Evolutionary conservation across 2,329 filamentous ascomycete species (phyloP).

Genomic region (Colletotrichum orbiculare): DNA sequence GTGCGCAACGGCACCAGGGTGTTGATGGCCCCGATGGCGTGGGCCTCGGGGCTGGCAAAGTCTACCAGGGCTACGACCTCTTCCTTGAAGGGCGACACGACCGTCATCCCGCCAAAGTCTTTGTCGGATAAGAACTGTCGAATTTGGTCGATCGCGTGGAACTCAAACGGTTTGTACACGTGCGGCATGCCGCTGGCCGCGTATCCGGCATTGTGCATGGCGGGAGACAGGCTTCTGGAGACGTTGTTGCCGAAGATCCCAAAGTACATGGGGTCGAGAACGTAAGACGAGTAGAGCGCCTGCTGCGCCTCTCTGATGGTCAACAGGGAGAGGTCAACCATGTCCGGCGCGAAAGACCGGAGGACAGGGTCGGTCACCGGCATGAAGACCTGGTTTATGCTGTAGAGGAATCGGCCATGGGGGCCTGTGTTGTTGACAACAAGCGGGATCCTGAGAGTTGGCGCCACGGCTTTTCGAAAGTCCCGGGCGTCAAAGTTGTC

Average conservation of each 20-base stretch:
- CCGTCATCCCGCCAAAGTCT: slow-evolving; percentile 77
- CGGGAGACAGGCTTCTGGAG: slow-evolving; percentile 77
- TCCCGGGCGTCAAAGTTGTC: slow-evolving; percentile 71
- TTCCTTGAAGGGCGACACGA: slow-evolving; percentile 80
- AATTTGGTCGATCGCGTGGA: slow-evolving; percentile 70
- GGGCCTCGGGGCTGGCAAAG: slow-evolving; percentile 76
- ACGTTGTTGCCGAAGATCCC: slow-evolving; percentile 79
- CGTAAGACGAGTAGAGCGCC: slow-evolving; percentile 73
- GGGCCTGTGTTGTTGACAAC: slow-evolving; percentile 74
- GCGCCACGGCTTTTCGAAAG: slow-evolving; percentile 60
- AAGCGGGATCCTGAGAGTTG: slow-evolving; percentile 60
- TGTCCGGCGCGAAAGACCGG: slow-evolving; percentile 36
- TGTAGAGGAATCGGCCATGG: slow-evolving; percentile 71
- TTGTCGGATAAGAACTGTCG: slow-evolving; percentile 71
- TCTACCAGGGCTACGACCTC: slow-evolving; percentile 76
- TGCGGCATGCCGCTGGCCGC: slow-evolving; percentile 76
- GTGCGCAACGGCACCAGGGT: slow-evolving; percentile 78
- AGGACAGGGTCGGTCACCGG: slow-evolving; percentile 61
- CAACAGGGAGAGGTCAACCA: slow-evolving; percentile 44
- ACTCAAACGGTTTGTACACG: slow-evolving; percentile 71
- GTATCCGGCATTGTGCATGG: slow-evolving; percentile 80
- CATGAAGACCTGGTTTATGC: slow-evolving; percentile 73
- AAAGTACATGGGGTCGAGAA: slow-evolving; percentile 76
- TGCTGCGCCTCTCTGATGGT: slow-evolving; percentile 73
- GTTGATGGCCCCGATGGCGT: slow-evolving; percentile 80